Percentiles rank a stretch among this genome's conserved stretches.
Evolutionary conservation across 148 eudicot species (phyloP).

Genomic region (Cornus controversa): DNA sequence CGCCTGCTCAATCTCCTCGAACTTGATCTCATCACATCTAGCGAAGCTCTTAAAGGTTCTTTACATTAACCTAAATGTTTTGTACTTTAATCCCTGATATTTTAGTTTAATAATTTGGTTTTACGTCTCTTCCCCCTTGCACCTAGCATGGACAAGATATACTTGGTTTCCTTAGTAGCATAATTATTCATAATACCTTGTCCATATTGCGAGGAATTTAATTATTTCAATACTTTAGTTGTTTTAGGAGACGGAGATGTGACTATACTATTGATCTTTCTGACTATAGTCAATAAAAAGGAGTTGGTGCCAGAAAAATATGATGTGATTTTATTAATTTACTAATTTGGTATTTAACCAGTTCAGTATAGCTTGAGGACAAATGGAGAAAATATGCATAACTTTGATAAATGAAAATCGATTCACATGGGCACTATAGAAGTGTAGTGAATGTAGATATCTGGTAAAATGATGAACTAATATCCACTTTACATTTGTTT

Average conservation of each 20-base stretch:
- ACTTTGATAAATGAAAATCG: neutral
- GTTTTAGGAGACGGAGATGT: neutral
- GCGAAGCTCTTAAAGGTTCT: slow-evolving; percentile 77
- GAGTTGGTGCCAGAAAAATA: neutral
- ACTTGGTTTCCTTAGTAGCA: neutral
- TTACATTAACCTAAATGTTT: slow-evolving; percentile 4
- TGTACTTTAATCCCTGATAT: slow-evolving; percentile 4
- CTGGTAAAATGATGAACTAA: neutral
- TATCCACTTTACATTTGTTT: neutral
- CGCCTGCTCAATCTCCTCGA: slow-evolving; percentile 92
- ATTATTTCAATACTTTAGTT: neutral
- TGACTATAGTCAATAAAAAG: neutral
- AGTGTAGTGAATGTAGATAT: neutral
- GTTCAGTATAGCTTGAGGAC: neutral
- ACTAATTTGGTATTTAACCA: neutral
- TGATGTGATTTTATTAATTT: neutral
- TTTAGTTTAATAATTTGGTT: neutral
- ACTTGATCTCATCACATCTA: slow-evolving; percentile 77
- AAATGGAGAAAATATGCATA: neutral
- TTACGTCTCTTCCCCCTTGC: neutral
- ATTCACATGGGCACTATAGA: neutral
- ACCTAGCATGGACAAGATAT: neutral
- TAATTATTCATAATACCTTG: too few relatives aligned
- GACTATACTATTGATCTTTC: neutral
- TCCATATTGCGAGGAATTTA: neutral